These are phyloP conservation scores for Claviceps paspali DNA, from an alignment of 2,329 filamentous ascomycete species.

Conservation along the genomic window DNA sequence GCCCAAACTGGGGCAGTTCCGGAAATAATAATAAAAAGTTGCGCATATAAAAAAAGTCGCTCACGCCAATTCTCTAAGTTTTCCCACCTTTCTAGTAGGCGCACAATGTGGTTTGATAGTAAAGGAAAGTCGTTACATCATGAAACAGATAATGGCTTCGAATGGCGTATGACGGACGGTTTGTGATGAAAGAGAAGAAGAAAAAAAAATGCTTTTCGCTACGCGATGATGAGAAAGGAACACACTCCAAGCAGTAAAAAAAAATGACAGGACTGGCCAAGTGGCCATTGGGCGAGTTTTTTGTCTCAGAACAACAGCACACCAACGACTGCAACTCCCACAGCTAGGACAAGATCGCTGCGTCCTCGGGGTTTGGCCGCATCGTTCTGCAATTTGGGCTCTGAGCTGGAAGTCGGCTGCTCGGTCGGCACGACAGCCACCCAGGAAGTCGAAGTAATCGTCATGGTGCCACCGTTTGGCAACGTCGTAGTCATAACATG, in stretches of 20 bases:
- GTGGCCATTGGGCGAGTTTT: too few relatives aligned
- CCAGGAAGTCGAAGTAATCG: conserved; percentile 33
- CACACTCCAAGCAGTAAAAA: neutral
- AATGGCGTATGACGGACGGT: neutral
- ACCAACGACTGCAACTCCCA: conserved; percentile 13
- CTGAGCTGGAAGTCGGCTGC: conserved; percentile 13
- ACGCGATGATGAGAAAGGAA: neutral
- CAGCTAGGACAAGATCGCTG: conserved; percentile 10
- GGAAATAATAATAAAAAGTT: too few relatives aligned
- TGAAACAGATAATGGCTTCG: neutral
- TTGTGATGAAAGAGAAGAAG: too few relatives aligned
- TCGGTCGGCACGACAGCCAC: conserved; percentile 27
- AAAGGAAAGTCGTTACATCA: conserved; percentile 5
- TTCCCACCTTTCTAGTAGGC: conserved; percentile 18
- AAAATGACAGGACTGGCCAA: too few relatives aligned
- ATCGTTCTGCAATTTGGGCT: conserved; percentile 23
- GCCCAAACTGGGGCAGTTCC: too few relatives aligned
- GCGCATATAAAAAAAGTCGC: too few relatives aligned
- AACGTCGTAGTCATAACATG: conserved; percentile 31
- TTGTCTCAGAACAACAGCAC: conserved; percentile 1
- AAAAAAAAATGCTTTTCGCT: conserved; percentile 2
- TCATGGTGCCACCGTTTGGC: conserved; percentile 26
- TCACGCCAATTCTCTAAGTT: neutral
- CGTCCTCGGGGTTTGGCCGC: conserved; percentile 13
- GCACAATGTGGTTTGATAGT: conserved; percentile 7